These are phyloP conservation scores for Exsudoporus floridanus DNA, from an alignment of 1,284 basidiomycete species.

Conservation along the genomic window DNA sequence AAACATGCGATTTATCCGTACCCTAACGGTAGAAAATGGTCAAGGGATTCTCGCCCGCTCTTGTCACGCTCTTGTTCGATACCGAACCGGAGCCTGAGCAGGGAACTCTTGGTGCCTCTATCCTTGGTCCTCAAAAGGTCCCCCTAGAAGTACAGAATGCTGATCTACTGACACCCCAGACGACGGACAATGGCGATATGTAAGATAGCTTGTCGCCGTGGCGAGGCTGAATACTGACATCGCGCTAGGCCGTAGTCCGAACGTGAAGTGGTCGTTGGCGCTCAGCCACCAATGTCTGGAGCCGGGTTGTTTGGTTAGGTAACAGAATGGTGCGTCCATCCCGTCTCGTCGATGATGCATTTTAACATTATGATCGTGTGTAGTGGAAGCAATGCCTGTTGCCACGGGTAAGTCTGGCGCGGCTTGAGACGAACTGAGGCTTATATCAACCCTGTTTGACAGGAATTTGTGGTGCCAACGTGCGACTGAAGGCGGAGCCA, in stretches of 20 bases:
- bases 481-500: conserved; percentile 53
- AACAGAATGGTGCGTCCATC: conserved; percentile 41
- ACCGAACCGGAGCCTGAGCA: conserved; percentile 37
- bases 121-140: conserved; percentile 50
- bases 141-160: conserved; percentile 48
- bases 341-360: not conserved
- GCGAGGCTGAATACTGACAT: not conserved
- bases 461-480: conserved; percentile 44
- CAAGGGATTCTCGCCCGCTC: not conserved
- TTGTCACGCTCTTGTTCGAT: conserved; percentile 6
- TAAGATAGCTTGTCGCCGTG: conserved; percentile 7
- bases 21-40: conserved; percentile 4
- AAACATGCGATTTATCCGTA: not conserved
- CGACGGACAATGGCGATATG: conserved; percentile 47
- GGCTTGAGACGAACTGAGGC: not conserved
- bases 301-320: conserved; percentile 53
- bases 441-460: not conserved
- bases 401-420: not conserved
- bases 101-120: conserved; percentile 38
- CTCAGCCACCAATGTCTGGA: conserved; percentile 53
- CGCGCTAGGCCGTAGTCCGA: conserved; percentile 22
- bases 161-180: conserved; percentile 50
- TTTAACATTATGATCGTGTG: not conserved
- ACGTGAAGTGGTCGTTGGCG: conserved; percentile 57
- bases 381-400: not conserved